A percentile compares a stretch with the other conserved stretches of the same genome.
Conservation (phyloP, 768 basidiomycete species). For the Russula brevipes region DNA sequence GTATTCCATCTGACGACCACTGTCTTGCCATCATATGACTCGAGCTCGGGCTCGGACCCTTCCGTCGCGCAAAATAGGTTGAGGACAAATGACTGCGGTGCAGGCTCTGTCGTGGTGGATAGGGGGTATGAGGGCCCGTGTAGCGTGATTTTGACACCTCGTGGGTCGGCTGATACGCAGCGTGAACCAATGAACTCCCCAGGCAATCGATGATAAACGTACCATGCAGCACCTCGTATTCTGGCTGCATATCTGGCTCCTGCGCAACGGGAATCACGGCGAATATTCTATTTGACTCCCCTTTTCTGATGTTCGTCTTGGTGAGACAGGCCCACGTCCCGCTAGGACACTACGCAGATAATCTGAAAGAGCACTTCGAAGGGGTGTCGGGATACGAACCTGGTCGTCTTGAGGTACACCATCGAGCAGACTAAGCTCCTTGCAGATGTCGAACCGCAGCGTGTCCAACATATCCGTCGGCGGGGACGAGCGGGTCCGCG, state of each 20-base stretch:
- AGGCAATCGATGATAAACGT: slow-evolving; percentile 31
- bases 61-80: slow-evolving; percentile 49
- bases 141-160: slow-evolving; percentile 52
- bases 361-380: neutral
- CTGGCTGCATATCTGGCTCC: slow-evolving; percentile 30
- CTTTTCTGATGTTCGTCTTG: slow-evolving; percentile 55
- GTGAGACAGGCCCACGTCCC: slow-evolving; percentile 74
- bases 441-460: slow-evolving; percentile 65
- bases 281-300: slow-evolving; percentile 53
- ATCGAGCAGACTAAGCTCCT: slow-evolving; percentile 45
- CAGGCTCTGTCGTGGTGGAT: slow-evolving; percentile 38
- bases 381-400: slow-evolving; percentile 39
- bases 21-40: slow-evolving; percentile 53
- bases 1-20: slow-evolving; percentile 59
- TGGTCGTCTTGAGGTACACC: slow-evolving; percentile 56
- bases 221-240: slow-evolving; percentile 34
- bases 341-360: slow-evolving; percentile 48
- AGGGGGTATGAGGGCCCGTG: slow-evolving; percentile 60
- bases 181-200: neutral
- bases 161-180: slow-evolving; percentile 37
- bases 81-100: slow-evolving; percentile 55
- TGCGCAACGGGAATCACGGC: slow-evolving; percentile 73
- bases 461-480: slow-evolving; percentile 59
- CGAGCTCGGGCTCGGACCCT: slow-evolving; percentile 45
- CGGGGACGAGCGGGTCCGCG: slow-evolving; percentile 50